These are phyloP conservation scores for Phytophthora megakarya DNA, from an alignment of 352 stramenopile genomes.

Conservation along the genomic window DNA sequence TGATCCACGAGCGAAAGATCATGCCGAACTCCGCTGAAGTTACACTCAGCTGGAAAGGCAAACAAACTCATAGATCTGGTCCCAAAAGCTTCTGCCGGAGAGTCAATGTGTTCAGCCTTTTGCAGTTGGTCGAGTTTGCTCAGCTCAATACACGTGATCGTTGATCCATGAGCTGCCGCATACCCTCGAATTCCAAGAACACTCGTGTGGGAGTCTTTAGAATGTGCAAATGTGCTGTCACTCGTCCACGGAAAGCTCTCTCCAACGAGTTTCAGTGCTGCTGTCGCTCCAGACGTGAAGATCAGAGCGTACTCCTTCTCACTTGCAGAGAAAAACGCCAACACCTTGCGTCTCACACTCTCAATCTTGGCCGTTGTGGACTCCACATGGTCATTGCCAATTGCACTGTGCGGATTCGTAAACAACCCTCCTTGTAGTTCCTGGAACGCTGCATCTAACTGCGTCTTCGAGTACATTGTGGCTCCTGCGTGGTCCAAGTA, in stretches of 20 bases:
- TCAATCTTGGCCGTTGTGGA: slow-evolving; percentile 58
- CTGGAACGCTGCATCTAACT: slow-evolving; percentile 56
- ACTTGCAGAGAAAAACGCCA: slow-evolving; percentile 69
- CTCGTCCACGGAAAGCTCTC: slow-evolving; percentile 79
- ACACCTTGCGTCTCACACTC: slow-evolving; percentile 46
- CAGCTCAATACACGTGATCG: slow-evolving; percentile 39
- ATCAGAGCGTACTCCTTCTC: slow-evolving; percentile 81
- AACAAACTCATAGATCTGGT: slow-evolving; percentile 48
- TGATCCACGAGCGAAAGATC: slow-evolving; percentile 45
- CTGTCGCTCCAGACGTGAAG: slow-evolving; percentile 86
- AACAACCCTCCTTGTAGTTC: slow-evolving; percentile 62
- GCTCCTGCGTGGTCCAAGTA: slow-evolving; percentile 89
- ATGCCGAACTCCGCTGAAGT: slow-evolving; percentile 73
- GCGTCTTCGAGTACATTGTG: slow-evolving; percentile 72
- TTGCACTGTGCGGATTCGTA: slow-evolving; percentile 70
- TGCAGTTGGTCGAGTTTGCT: slow-evolving; percentile 48
- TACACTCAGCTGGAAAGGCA: slow-evolving; percentile 77
- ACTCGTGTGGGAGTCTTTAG: slow-evolving; percentile 76
- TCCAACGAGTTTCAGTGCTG: slow-evolving; percentile 79
- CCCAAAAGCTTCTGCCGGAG: not conserved
- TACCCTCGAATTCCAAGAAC: slow-evolving; percentile 68
- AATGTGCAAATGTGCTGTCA: slow-evolving; percentile 58
- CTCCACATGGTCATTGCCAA: slow-evolving; percentile 23
- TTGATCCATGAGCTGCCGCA: slow-evolving; percentile 35
- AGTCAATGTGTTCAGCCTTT: not conserved